Conservation (phyloP, 2,329 filamentous ascomycete species). For the Metarhizium rileyi region DNA sequence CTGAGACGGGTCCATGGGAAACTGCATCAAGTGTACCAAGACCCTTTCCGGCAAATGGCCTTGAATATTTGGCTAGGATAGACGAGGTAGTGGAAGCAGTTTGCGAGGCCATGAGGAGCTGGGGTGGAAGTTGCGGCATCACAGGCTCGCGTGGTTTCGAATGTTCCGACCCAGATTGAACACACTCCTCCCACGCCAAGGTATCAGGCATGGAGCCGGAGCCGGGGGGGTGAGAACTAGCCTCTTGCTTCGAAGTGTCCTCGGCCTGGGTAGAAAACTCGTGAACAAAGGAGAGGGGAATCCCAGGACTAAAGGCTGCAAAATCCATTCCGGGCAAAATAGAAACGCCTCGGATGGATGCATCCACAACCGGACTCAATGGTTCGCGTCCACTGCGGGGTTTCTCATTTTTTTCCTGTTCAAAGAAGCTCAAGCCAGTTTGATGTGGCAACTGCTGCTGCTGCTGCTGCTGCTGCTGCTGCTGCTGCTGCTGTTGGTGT, state of each 20-base stretch:
- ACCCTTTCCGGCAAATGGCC: conserved; percentile 46
- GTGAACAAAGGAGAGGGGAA: conserved; percentile 25
- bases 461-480: conserved; percentile 9
- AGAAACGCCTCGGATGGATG: conserved; percentile 30
- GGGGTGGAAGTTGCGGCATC: conserved; percentile 38
- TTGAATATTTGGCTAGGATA: conserved; percentile 38
- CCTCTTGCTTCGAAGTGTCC: conserved; percentile 14
- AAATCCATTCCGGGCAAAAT: conserved; percentile 31
- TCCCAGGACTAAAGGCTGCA: conserved; percentile 22
- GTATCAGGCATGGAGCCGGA: conserved; percentile 46
- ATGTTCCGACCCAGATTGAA: conserved; percentile 27
- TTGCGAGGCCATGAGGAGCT: conserved; percentile 42
- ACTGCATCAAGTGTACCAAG: conserved; percentile 35
- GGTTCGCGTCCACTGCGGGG: conserved; percentile 38
- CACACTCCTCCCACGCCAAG: conserved; percentile 37
- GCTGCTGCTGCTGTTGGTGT: conserved; percentile 10
- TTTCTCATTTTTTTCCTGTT: conserved; percentile 47
- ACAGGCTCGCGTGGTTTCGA: conserved; percentile 7
- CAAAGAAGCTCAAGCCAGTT: conserved; percentile 13
- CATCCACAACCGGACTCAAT: conserved; percentile 42
- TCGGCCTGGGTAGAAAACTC: conserved; percentile 19
- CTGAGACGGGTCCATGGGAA: conserved; percentile 15
- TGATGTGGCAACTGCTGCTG: conserved; percentile 12
- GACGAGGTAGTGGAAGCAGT: conserved; percentile 43
- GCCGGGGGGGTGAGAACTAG: conserved; percentile 22